These are phyloP conservation scores for Effrenium voratum DNA, from an alignment of 73 alveolate species.

Conservation along the genomic window DNA sequence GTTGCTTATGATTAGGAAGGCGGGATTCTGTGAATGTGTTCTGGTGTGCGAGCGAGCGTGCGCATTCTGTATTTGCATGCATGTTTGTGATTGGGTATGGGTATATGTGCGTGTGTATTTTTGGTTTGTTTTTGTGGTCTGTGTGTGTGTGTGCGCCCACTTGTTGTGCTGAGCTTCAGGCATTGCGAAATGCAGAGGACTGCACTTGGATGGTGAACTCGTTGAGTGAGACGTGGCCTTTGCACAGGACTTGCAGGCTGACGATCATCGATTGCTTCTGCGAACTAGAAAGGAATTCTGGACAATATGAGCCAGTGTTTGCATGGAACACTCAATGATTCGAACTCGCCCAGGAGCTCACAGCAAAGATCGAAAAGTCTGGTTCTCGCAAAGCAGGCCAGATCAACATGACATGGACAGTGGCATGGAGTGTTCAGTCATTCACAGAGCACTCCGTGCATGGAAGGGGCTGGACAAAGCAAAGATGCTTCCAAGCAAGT, in stretches of 20 bases:
- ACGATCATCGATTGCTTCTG: slow-evolving; percentile 49
- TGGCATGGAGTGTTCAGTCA: too few species aligned
- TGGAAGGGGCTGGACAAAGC: neutral
- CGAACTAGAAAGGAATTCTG: slow-evolving; percentile 44
- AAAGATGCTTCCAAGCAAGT: neutral
- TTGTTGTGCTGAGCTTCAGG: neutral
- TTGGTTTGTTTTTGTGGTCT: too few species aligned
- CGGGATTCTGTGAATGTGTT: too few species aligned
- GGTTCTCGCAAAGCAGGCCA: too few species aligned
- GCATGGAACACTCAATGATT: neutral
- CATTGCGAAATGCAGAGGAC: slow-evolving; percentile 82
- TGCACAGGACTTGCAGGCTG: slow-evolving; percentile 43
- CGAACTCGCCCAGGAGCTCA: neutral
- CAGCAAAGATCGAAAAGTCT: neutral
- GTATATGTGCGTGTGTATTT: too few species aligned
- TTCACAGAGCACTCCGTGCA: too few species aligned
- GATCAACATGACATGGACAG: too few species aligned
- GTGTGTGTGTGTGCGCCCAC: too few species aligned
- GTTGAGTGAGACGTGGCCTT: neutral
- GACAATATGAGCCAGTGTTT: neutral
- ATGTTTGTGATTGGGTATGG: too few species aligned
- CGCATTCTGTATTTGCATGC: too few species aligned
- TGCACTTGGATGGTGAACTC: neutral
- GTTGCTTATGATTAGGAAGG: too few species aligned
- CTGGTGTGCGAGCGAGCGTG: too few species aligned